A percentile compares a stretch with the other conserved stretches of the same genome.
phyloP scores from a whole-genome alignment of 2,329 filamentous ascomycete genomes.

The Pseudogymnoascus sp. region DNA sequence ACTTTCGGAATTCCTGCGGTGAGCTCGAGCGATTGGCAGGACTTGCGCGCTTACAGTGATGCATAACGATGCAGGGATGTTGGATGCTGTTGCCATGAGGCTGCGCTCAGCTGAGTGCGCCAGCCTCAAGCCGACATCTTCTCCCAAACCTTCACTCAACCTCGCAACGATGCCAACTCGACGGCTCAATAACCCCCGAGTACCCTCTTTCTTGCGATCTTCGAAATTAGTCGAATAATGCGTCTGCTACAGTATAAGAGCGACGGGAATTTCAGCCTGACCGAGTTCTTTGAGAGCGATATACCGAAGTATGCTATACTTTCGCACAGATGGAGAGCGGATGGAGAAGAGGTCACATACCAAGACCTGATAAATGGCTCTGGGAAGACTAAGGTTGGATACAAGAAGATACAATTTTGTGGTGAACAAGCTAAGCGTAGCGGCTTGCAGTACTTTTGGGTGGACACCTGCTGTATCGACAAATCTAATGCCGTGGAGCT shows the following conservation, averaged over 20 bases:
- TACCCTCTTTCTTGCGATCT: conserved; percentile 4
- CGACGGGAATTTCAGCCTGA: conserved; percentile 12
- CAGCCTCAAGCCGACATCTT: conserved; percentile 6
- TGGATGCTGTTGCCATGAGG: conserved; percentile 4
- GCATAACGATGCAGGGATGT: conserved; percentile 12
- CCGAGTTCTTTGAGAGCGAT: conserved; percentile 9
- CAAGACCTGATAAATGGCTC: conserved; percentile 11
- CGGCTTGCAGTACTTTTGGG: conserved; percentile 15
- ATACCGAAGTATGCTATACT: conserved; percentile 16
- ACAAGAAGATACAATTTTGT: conserved; percentile 9
- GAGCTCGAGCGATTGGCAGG: conserved; percentile 13
- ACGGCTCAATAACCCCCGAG: conserved; percentile 10
- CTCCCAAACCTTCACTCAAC: conserved; percentile 9
- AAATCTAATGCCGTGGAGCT: conserved; percentile 14
- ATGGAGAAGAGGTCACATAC: conserved; percentile 14
- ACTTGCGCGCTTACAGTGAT: conserved; percentile 16
- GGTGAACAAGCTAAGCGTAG: conserved; percentile 11
- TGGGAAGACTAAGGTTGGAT: conserved; percentile 12
- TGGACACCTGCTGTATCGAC: conserved; percentile 20
- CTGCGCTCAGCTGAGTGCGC: background rate
- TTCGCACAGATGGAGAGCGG: conserved; percentile 15
- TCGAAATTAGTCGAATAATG: conserved; percentile 10
- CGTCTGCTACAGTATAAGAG: conserved; percentile 15
- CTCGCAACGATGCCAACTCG: conserved; percentile 9
- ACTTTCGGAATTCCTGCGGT: conserved; percentile 12